Conservation (phyloP, 2,329 filamentous ascomycete species). For the Fusarium virguliforme region DNA sequence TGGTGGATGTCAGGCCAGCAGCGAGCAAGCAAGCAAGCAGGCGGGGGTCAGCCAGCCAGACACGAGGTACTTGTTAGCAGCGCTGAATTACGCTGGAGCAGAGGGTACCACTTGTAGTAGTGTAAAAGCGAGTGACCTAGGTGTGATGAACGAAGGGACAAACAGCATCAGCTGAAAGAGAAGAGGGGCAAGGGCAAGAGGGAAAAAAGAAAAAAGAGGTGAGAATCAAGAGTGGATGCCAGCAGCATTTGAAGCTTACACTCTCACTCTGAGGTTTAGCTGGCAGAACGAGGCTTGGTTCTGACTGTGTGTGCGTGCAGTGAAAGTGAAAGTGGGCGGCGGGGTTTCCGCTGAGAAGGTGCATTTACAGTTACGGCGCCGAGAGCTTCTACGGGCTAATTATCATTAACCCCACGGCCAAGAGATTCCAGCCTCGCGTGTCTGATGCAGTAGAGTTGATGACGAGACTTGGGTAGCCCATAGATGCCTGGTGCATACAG, state of each 20-base stretch:
- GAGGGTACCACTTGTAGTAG: slow-evolving; percentile 23
- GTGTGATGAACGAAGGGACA: slow-evolving; percentile 22
- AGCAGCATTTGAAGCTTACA: slow-evolving; percentile 7
- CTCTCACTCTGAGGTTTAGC: neutral
- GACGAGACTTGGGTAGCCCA: neutral
- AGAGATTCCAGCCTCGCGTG: slow-evolving; percentile 2
- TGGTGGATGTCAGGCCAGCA: slow-evolving; percentile 25
- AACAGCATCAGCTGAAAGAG: slow-evolving; percentile 4
- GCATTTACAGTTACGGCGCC: slow-evolving; percentile 23
- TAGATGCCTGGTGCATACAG: neutral
- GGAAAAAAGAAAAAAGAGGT: slow-evolving; percentile 29
- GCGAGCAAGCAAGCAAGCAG: neutral
- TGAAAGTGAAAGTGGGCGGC: neutral
- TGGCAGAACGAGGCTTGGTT: slow-evolving; percentile 2
- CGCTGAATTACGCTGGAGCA: slow-evolving; percentile 31
- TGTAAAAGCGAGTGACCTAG: slow-evolving; percentile 22
- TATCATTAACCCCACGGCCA: slow-evolving; percentile 3
- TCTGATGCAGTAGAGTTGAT: neutral
- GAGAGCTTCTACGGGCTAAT: neutral
- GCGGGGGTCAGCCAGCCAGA: slow-evolving; percentile 10
- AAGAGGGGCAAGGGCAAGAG: slow-evolving; percentile 2
- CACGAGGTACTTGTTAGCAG: slow-evolving; percentile 18
- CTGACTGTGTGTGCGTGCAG: slow-evolving; percentile 14
- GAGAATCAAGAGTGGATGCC: slow-evolving; percentile 15
- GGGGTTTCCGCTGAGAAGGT: slow-evolving; percentile 11